Evolutionary conservation across 1,284 basidiomycete species (phyloP).

Genomic region (Cutaneotrichosporon daszewskae): DNA sequence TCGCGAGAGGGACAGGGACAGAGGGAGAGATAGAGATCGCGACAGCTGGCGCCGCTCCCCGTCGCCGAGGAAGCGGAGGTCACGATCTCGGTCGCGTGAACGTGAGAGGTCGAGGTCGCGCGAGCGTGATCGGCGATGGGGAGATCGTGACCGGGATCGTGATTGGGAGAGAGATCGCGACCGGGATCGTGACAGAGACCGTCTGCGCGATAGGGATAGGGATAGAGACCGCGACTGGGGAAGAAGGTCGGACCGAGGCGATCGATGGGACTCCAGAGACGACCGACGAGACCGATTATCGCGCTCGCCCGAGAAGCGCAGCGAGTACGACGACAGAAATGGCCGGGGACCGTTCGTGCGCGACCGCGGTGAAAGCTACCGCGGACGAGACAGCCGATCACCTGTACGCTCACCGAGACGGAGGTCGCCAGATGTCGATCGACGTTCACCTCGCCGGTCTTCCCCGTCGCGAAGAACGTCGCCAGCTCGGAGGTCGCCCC

Average conservation of each 20-base stretch:
- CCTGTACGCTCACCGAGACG: background rate
- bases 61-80: background rate
- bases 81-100: conserved; percentile 4
- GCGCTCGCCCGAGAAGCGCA: conserved; percentile 4
- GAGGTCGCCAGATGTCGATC: conserved; percentile 3
- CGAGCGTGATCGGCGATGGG: background rate
- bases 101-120: background rate
- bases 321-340: conserved; percentile 3
- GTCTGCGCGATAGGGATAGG: background rate
- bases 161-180: background rate
- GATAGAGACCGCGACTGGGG: background rate
- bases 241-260: background rate
- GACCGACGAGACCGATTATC: background rate
- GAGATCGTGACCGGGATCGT: background rate
- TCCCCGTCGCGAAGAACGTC: conserved; percentile 2
- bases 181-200: conserved; percentile 2
- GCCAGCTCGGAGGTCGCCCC: background rate
- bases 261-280: background rate
- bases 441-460: background rate
- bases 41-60: no score
- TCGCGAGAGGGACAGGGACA: background rate
- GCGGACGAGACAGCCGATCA: background rate
- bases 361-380: background rate
- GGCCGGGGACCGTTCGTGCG: background rate
- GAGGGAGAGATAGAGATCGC: background rate